These are phyloP conservation scores for Candida bentonensis DNA, from an alignment of 805 yeast genomes.

Conservation along the genomic window DNA sequence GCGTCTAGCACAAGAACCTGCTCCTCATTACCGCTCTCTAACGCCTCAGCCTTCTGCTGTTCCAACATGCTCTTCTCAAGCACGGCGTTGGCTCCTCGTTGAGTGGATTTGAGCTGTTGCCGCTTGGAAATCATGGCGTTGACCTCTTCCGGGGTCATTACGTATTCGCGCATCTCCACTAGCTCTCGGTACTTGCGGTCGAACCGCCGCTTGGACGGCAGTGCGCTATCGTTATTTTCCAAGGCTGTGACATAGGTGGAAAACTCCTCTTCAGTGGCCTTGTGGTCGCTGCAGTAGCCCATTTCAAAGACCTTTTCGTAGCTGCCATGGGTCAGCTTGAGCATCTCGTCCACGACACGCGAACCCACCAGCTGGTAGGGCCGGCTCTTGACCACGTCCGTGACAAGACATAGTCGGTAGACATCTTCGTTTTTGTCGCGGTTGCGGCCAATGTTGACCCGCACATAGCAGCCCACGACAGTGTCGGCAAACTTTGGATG, in stretches of 20 bases:
- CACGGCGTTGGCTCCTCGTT: slow-evolving; percentile 62
- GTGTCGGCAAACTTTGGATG: slow-evolving; percentile 67
- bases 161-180: slow-evolving; percentile 45
- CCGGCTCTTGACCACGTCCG: slow-evolving; percentile 36
- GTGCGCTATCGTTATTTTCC: slow-evolving; percentile 36
- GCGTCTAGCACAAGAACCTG: slow-evolving; percentile 21
- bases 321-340: slow-evolving; percentile 71
- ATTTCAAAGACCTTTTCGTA: slow-evolving; percentile 64
- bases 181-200: slow-evolving; percentile 52
- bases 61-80: slow-evolving; percentile 55
- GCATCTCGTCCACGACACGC: slow-evolving; percentile 38
- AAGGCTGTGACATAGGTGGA: slow-evolving; percentile 51
- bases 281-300: slow-evolving; percentile 66
- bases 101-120: slow-evolving; percentile 41
- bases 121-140: slow-evolving; percentile 67
- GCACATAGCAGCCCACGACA: slow-evolving; percentile 62
- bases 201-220: slow-evolving; percentile 53
- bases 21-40: slow-evolving; percentile 26
- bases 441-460: slow-evolving; percentile 68
- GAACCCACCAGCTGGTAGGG: slow-evolving; percentile 36
- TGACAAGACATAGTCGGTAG: slow-evolving; percentile 76
- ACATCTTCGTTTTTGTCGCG: slow-evolving; percentile 45
- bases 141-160: slow-evolving; percentile 56
- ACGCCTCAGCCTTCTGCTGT: slow-evolving; percentile 65
- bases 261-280: slow-evolving; percentile 58